Percentiles rank a stretch among this genome's conserved stretches.
These are phyloP conservation scores for Mycena belliarum DNA, from an alignment of 768 basidiomycete genomes.

Conservation along the genomic window DNA sequence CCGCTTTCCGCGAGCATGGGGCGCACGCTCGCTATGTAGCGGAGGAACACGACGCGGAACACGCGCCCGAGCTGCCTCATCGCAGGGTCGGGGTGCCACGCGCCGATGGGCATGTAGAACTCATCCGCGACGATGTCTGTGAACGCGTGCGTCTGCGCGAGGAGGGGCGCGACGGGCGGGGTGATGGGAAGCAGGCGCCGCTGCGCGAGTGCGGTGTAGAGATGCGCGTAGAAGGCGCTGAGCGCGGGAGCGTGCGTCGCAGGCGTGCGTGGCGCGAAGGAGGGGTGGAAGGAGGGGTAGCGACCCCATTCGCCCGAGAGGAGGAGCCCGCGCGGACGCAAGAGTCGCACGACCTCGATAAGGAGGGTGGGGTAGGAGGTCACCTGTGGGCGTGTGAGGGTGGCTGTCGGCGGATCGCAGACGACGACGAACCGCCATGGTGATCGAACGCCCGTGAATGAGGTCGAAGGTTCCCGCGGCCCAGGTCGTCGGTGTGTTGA, in stretches of 20 bases:
- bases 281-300: conserved; percentile 40
- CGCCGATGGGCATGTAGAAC: conserved; percentile 56
- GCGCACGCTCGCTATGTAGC: conserved; percentile 50
- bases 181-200: conserved; percentile 43
- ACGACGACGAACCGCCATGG: conserved; percentile 56
- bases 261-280: conserved; percentile 25
- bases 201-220: conserved; percentile 35
- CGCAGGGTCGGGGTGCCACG: conserved; percentile 43
- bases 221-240: conserved; percentile 37
- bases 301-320: conserved; percentile 63
- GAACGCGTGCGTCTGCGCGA: conserved; percentile 43
- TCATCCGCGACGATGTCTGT: conserved; percentile 34
- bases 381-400: conserved; percentile 44
- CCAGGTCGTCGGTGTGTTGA: conserved; percentile 55
- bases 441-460: conserved; percentile 62
- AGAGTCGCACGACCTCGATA: conserved; percentile 59
- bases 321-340: conserved; percentile 73
- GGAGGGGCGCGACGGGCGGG: conserved; percentile 35
- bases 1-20: conserved; percentile 48
- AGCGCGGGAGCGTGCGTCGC: conserved; percentile 41
- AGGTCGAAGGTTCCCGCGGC: conserved; percentile 58
- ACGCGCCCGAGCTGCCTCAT: conserved; percentile 41
- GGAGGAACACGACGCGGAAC: conserved; percentile 39
- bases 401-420: neutral
- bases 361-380: conserved; percentile 54